Conservation (phyloP, 2,329 filamentous ascomycete species). For the Cercospora sp. region DNA sequence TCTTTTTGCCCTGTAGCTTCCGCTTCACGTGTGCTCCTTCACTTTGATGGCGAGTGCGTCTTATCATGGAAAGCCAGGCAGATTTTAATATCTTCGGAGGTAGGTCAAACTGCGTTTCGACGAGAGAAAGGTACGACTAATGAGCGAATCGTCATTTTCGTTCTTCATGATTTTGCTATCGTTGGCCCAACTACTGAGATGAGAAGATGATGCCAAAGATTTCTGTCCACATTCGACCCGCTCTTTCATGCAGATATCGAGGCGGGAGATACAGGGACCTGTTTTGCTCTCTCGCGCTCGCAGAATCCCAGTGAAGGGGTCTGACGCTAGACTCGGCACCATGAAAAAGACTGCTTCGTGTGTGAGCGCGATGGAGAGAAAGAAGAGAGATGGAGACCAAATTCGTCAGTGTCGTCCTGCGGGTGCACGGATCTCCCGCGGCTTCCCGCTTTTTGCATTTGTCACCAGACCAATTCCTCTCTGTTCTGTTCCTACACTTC, state of each 20-base stretch:
- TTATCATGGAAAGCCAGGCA: not conserved
- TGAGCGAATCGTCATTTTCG: not conserved
- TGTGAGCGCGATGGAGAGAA: slow-evolving; percentile 37
- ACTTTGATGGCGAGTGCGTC: not conserved
- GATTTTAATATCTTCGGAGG: not conserved
- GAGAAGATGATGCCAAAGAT: not conserved
- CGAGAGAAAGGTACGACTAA: not conserved
- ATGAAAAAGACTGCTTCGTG: slow-evolving; percentile 28
- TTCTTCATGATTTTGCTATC: not conserved
- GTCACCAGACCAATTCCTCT: not conserved
- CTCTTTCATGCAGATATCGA: slow-evolving; percentile 49
- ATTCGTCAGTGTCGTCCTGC: not conserved
- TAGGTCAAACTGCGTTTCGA: not conserved
- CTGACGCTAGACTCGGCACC: slow-evolving; percentile 28
- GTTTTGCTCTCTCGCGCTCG: slow-evolving; percentile 47
- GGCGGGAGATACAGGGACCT: slow-evolving; percentile 56
- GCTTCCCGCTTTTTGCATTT: slow-evolving; percentile 2
- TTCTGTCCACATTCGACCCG: slow-evolving; percentile 43
- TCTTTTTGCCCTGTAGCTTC: not conserved
- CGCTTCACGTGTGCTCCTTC: not conserved
- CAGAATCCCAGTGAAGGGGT: slow-evolving; percentile 48
- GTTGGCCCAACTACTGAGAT: not conserved
- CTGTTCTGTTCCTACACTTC: not conserved
- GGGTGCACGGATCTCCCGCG: slow-evolving; percentile 10
- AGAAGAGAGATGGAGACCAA: slow-evolving; percentile 20